Evolutionary conservation across 768 basidiomycete species (phyloP).

Genomic region (Collybiopsis confluens): DNA sequence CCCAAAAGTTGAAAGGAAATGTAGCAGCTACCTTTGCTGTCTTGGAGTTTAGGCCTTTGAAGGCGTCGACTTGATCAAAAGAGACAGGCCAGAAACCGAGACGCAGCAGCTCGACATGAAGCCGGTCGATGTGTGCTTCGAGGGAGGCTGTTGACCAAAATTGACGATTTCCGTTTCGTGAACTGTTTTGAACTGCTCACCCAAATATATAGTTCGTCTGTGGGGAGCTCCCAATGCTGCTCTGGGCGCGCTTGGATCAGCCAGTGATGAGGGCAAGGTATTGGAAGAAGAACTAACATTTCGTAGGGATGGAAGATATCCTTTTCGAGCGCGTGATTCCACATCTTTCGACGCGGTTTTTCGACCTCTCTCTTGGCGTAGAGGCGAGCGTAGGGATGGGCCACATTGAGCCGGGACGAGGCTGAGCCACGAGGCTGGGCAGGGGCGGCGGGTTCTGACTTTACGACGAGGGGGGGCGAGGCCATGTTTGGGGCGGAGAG

Average conservation of each 20-base stretch:
- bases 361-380: slow-evolving; percentile 64
- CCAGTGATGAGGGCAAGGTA: background rate
- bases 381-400: slow-evolving; percentile 68
- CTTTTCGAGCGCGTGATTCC: slow-evolving; percentile 77
- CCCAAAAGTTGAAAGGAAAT: no score
- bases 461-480: no score
- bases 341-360: slow-evolving; percentile 54
- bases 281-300: slow-evolving; percentile 38
- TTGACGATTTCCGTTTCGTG: no score
- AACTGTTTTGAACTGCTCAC: no score
- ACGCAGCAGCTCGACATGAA: slow-evolving; percentile 54
- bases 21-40: slow-evolving; percentile 69
- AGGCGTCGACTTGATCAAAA: slow-evolving; percentile 52
- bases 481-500: no score
- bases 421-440: no score
- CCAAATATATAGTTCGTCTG: slow-evolving; percentile 63
- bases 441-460: no score
- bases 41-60: slow-evolving; percentile 70
- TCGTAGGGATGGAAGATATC: slow-evolving; percentile 63
- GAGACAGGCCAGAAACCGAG: slow-evolving; percentile 54
- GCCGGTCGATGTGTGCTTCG: slow-evolving; percentile 65
- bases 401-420: slow-evolving; percentile 24
- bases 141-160: slow-evolving; percentile 41
- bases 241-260: slow-evolving; percentile 24
- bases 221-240: slow-evolving; percentile 65